Evolutionary conservation across 768 basidiomycete genomes (phyloP).

Genomic region (Amanita exitialis): DNA sequence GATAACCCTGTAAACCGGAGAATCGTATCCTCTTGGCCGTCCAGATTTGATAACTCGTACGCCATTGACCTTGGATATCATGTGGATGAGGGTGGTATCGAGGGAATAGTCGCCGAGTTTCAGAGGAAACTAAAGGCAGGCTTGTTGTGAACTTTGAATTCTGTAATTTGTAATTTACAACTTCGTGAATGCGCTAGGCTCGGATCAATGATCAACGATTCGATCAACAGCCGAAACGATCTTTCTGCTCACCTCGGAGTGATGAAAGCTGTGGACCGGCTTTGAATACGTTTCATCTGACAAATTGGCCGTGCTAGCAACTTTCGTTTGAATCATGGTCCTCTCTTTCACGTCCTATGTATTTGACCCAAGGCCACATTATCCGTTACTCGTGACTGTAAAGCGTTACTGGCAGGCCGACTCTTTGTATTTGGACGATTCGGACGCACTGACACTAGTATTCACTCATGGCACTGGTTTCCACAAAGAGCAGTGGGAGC

Average conservation of each 20-base stretch:
- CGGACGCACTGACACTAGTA: constrained; percentile 34
- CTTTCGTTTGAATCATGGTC: background rate
- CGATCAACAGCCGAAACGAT: too few species aligned
- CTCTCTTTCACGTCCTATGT: constrained; percentile 22
- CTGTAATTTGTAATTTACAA: background rate
- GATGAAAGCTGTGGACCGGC: too few species aligned
- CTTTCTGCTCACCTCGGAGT: too few species aligned
- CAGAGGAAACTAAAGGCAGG: constrained; percentile 16
- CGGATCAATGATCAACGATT: too few species aligned
- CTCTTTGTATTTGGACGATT: constrained; percentile 21
- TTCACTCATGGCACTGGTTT: constrained; percentile 44
- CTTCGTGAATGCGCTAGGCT: too few species aligned
- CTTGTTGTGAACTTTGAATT: constrained; percentile 4
- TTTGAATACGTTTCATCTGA: too few species aligned
- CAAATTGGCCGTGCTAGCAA: too few species aligned
- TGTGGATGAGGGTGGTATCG: constrained; percentile 37
- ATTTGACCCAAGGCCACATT: constrained; percentile 44
- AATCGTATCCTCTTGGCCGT: constrained; percentile 40
- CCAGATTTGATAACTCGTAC: constrained; percentile 33
- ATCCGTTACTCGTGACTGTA: constrained; percentile 35
- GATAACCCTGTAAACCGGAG: constrained; percentile 31
- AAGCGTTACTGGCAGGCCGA: constrained; percentile 38
- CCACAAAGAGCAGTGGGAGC: constrained; percentile 54
- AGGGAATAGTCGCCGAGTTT: constrained; percentile 7
- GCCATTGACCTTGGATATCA: constrained; percentile 31